Evolutionary conservation across 148 eudicot species (phyloP), one percentile per base, ranked within the genome.

Genomic region (Cornus florida): DNA sequence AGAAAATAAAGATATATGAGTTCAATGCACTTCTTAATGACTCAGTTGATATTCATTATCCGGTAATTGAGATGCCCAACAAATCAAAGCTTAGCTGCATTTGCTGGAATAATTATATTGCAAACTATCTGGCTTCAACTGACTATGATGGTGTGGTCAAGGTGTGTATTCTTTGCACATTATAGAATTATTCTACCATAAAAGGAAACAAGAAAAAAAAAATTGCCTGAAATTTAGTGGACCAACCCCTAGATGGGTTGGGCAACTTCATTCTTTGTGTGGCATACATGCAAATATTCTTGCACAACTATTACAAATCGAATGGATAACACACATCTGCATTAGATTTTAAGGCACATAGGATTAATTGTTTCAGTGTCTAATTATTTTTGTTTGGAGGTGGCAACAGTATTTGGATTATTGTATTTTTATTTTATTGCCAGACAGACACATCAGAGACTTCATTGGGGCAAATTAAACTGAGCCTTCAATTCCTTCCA

Each of bases 81-180:
- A 83, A 73, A 80, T 92, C 99, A 24, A 96, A 84, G 84, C 89
- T 96, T 56, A 93, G 94, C 81, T 92, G 92, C 72, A 79, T 92
- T 75, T 87, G 87, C 87, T 96, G 99, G 99, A 96, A 96, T 73
- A 86, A 74, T 72, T 91, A 93, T 71, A 90, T 96, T 78, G 85
- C 84, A 77, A 97, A 92, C 78, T 92, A 94, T 84, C 46, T 97
- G 83, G 97, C 97, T 79, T 97, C 99, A 70, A 87, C 93, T 50
- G 98, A 97, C 81, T 97, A 92, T 79, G 98, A 97, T 80, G 99
- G 99, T 53, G 67, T 85, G 48, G 98, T 97, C 33, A 86, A 97
- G 99, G 99, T 97, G 20, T 69, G 88, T 78, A 28, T 67, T 67
- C 70, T 64, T 50, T 17, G 43, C 38, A 38, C 41, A 53, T 59